Evolutionary conservation across 78 protist genomes (phyloP), one percentile per base, ranked within the genome.

Genomic region (Chrysochromulina parva): DNA sequence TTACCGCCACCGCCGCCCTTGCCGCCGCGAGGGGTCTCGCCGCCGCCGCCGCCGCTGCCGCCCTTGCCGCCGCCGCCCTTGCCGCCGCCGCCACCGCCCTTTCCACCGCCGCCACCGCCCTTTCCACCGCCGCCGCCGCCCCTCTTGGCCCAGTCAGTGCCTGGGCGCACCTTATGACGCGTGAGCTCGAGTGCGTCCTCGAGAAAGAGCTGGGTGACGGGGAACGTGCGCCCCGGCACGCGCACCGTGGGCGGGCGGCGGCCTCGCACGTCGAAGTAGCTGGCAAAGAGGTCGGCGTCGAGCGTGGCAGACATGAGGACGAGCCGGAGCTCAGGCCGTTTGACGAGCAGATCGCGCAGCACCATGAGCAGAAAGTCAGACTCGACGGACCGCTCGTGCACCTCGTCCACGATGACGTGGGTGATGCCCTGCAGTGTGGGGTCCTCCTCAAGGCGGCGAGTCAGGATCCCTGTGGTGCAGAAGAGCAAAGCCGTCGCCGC

Each of bases 321-420:
- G 19, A 96, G 90, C 47, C 93, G 90, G 6, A 84, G 88, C 14
- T 66, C 73, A 17, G 48, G 55, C 26, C 94, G 24, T 24, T 7
- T 14, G 38, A 0, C 16, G 22, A 96, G 20, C n/a, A 94, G 66
- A 38, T 88, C 81, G 16, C 55, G 54, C 9, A 58, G 62, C 48
- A 97, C 3, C 50, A 90, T 54, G 28, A 97, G 90, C 54, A 96
- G 93, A 19, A 97, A 88, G 66, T 97, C 98, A 57, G 78, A 60
- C 52, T 97, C 95, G 24, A 97, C 22, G 28, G 85, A 24, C 19
- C 98, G 94, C 90, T 97, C 98, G 92, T 97, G 98, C 38, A 96
- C 92, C 90, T 93, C 93, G 66, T 90, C 95, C 7, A 89, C 88
- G 20, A 90, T 10, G 7, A 90, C 52, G 54, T 80, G 92, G 54